A percentile compares a stretch with the other conserved stretches of the same genome.
Evolutionary conservation across 441 rosid species (phyloP).

Genomic region (Biscutella auriculata): DNA sequence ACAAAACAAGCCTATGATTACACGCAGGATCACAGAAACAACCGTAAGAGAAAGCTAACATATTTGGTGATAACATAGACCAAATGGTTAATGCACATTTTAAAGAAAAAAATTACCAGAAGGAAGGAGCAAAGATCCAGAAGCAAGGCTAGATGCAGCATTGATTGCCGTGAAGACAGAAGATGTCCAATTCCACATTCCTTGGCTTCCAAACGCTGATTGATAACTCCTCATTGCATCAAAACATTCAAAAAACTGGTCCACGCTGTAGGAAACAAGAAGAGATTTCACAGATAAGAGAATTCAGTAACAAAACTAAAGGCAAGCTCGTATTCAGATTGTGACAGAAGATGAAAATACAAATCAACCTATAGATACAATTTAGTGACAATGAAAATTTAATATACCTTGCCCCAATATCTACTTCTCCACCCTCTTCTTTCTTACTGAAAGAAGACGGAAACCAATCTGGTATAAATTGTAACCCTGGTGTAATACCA

Average conservation of each 20-base stretch:
- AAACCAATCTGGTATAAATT: conserved; percentile 84
- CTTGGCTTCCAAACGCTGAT: conserved; percentile 82
- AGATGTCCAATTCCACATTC: conserved; percentile 96
- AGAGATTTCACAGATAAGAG: not conserved
- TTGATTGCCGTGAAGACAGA: conserved; percentile 95
- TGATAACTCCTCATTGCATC: conserved; percentile 89
- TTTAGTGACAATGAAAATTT: conserved; percentile 1
- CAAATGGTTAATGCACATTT: conserved; percentile 5
- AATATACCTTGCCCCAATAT: conserved; percentile 78
- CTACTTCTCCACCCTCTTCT: conserved; percentile 42
- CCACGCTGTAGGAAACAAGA: conserved; percentile 52
- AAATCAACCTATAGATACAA: not conserved
- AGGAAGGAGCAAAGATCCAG: conserved; percentile 79
- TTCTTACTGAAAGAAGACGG: conserved; percentile 35
- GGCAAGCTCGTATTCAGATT: not conserved
- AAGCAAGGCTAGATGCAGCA: conserved; percentile 98
- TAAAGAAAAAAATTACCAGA: conserved; percentile 43
- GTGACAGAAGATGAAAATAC: conserved; percentile 2
- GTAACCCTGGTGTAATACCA: conserved; percentile 43
- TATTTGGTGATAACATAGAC: not conserved
- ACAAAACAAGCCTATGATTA: not conserved
- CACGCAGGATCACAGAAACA: not conserved
- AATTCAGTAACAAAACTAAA: not conserved
- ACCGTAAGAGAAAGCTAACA: not conserved
- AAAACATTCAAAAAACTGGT: conserved; percentile 94